phyloP scores from a whole-genome alignment of 1,284 basidiomycete species.

The Puccinia coronata region DNA sequence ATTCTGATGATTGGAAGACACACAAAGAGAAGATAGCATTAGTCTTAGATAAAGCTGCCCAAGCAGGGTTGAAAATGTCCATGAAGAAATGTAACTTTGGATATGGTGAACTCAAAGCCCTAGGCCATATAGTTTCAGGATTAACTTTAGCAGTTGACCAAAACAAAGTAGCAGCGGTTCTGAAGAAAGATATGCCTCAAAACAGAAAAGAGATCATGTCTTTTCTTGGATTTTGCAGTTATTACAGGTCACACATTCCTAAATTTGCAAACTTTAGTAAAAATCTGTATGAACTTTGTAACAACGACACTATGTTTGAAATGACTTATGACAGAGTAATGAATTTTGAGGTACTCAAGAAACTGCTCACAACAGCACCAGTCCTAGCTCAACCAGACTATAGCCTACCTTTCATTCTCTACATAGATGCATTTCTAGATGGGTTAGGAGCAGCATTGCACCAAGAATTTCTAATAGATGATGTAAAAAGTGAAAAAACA shows the following conservation, averaged over 20 bases:
- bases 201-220: no score
- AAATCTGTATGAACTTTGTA: background rate
- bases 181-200: slow-evolving; percentile 53
- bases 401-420: slow-evolving; percentile 5
- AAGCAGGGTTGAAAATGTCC: slow-evolving; percentile 10
- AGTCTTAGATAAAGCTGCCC: background rate
- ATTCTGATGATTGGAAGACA: slow-evolving; percentile 10
- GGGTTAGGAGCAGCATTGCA: slow-evolving; percentile 28
- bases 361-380: background rate
- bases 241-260: background rate
- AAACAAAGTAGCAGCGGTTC: slow-evolving; percentile 1
- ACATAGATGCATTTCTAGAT: slow-evolving; percentile 23
- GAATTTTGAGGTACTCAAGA: background rate
- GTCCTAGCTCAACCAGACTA: background rate
- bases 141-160: slow-evolving; percentile 1
- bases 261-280: background rate
- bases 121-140: background rate
- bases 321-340: background rate
- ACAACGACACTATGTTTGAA: background rate
- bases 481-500: background rate
- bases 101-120: slow-evolving; percentile 4
- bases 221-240: background rate
- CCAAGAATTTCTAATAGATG: background rate
- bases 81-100: slow-evolving; percentile 20
- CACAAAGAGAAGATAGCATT: background rate